These are phyloP conservation scores for Juncus inflexus DNA, from an alignment of 176 grass and related monocot genomes.

Conservation along the genomic window DNA sequence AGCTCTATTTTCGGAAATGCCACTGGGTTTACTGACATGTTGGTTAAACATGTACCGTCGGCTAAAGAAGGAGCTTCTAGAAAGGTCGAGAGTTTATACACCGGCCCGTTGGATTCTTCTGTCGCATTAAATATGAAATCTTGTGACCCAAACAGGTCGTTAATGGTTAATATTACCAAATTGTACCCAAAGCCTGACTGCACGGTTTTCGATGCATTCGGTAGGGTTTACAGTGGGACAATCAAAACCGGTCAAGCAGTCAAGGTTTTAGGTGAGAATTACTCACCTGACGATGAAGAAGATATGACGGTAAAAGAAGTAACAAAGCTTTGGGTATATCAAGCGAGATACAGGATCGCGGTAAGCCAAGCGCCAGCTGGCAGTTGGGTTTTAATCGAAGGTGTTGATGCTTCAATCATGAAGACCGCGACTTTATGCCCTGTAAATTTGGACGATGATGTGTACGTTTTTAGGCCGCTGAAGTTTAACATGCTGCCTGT, in stretches of 20 bases:
- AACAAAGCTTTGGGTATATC: slow-evolving; percentile 97
- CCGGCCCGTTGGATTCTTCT: slow-evolving; percentile 69
- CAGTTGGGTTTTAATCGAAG: slow-evolving; percentile 99
- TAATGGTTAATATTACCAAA: slow-evolving; percentile 96
- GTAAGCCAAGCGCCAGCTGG: slow-evolving; percentile 89
- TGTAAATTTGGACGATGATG: slow-evolving; percentile 78
- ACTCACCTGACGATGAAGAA: slow-evolving; percentile 98
- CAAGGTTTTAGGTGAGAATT: slow-evolving; percentile 86
- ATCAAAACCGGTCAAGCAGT: slow-evolving; percentile 94
- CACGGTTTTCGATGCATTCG: slow-evolving; percentile 98
- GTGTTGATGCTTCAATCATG: slow-evolving; percentile 96
- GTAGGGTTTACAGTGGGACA: slow-evolving; percentile 84
- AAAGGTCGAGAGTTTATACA: slow-evolving; percentile 88
- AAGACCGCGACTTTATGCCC: slow-evolving; percentile 98
- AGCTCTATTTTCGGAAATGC: slow-evolving; percentile 90
- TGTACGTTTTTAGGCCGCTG: slow-evolving; percentile 92
- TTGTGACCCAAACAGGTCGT: slow-evolving; percentile 70
- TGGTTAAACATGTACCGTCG: slow-evolving; percentile 86
- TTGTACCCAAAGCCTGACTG: slow-evolving; percentile 92
- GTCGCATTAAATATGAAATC: slow-evolving; percentile 73
- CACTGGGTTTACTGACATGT: slow-evolving; percentile 92
- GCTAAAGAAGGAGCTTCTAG: slow-evolving; percentile 77
- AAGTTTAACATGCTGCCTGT: slow-evolving; percentile 88
- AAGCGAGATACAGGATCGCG: slow-evolving; percentile 88
- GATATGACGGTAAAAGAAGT: slow-evolving; percentile 99